Base-by-base conservation (phyloP, 192 early-diverging fungal species). In the Coemansia sp. region DNA sequence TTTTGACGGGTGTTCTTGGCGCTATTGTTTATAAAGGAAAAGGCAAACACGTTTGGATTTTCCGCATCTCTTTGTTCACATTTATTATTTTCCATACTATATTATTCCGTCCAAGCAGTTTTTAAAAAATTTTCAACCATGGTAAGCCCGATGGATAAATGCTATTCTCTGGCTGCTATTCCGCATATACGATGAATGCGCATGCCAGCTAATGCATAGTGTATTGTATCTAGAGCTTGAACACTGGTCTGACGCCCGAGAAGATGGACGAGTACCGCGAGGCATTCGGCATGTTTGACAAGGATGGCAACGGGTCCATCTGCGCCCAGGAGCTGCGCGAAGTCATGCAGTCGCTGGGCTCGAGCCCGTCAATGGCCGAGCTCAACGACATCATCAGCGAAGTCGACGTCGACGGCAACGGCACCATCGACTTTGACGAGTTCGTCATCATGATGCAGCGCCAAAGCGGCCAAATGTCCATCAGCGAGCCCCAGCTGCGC, bases 361-460 rank as follows among this genome's bases (percentile, higher is more conserved):
- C 84, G 23, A 79, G 78, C 46, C 70, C 84, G 4, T 82, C 83
- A 8, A 74, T 84, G 21, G 79, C 85, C 55, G 87, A 90, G 41
- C 47, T 85, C 1, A 77, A 85, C 57, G 81, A 82, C 46, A 86
- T 86, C 80, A 84, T 88, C 47, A 79, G 82, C 43, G 73, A 83
- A 48, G 81, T 84, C 0, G 88, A 88, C 55, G 54, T 77, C 17
- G 83, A 88, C 61, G 84, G 81, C 20, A 85, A 88, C 48, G 85
- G 85, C 50, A 81, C 81, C 44, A 80, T 87, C 47, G 83, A 67
- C 59, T 75, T 79, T 53, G 77, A 75, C n/a, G 82, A 87, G 73
- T 85, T 87, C 50, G 27, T 81, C 53, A 43, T 49, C 40, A 69
- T 78, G 48, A 82, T 81, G 68, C 59, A 39, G 22, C 36, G 47